Conservation (phyloP, 352 stramenopile species). For the Peronospora tabacina region DNA sequence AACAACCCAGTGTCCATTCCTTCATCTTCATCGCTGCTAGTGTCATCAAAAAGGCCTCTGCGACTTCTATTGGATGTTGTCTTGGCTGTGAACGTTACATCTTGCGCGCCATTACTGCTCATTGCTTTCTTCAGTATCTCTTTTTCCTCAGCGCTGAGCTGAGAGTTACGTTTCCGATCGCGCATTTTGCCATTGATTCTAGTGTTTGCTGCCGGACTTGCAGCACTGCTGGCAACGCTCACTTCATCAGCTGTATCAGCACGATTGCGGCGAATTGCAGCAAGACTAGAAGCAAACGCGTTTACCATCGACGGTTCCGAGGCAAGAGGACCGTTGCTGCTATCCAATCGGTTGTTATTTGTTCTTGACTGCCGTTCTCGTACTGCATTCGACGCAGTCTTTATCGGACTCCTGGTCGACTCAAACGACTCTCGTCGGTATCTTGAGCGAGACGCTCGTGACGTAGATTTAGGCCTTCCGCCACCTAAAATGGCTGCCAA, state of each 20-base stretch:
- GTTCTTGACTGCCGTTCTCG: constrained; percentile 23
- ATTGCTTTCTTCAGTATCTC: constrained; percentile 67
- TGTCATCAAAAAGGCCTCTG: constrained; percentile 77
- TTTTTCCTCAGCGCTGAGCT: constrained; percentile 73
- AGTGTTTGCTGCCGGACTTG: constrained; percentile 15
- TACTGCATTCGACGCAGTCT: constrained; percentile 12
- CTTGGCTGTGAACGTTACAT: constrained; percentile 18
- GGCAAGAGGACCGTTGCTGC: constrained; percentile 9
- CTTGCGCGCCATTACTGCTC: constrained; percentile 15
- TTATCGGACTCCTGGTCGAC: constrained; percentile 32
- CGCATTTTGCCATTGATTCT: constrained; percentile 21
- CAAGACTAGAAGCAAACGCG: constrained; percentile 64
- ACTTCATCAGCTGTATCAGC: constrained; percentile 53
- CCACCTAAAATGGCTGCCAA: constrained; percentile 58
- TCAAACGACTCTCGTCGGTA: constrained; percentile 47
- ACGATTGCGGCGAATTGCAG: constrained; percentile 63
- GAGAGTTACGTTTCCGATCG: constrained; percentile 57
- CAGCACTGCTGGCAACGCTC: constrained; percentile 10
- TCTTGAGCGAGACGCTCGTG: constrained; percentile 21
- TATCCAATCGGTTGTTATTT: constrained; percentile 10
- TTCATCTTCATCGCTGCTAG: constrained; percentile 45
- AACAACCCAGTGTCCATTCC: constrained; percentile 49
- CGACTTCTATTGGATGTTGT: constrained; percentile 28
- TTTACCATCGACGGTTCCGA: constrained; percentile 43
- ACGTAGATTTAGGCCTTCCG: constrained; percentile 24